Evolutionary conservation across 2,329 filamentous ascomycete species (phyloP), one percentile per base, ranked within the genome.

Genomic region (Cladosporium sp.): DNA sequence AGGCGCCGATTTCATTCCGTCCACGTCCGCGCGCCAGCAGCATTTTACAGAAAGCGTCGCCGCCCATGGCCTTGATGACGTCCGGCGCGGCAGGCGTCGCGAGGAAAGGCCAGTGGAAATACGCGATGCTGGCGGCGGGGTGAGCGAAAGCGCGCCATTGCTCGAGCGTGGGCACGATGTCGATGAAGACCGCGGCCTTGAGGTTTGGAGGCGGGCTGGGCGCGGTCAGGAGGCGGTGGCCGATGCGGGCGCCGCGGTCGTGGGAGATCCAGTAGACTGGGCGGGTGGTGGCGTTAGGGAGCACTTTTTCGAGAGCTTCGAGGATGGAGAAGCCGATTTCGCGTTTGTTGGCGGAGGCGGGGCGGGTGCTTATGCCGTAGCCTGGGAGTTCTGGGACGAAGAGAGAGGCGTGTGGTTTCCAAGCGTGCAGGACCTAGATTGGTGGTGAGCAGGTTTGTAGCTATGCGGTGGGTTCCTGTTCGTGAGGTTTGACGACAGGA

Each of bases 71-170:
- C 58, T 73, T 70, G 60, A 85, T 80, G 72, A 84, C 77, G 12
- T 76, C 70, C 18, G 80, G 78, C 1, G 82, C 82, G 0, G 80
- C 65, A 6, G 80, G 76, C 38, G 82, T 81, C 12, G 83, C 83
- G 8, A 86, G 77, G 47, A 86, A 78, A 3, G 83, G 78, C 83
- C 83, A 85, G 74, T 85, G 83, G 71, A 80, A 84, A 70, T 80
- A 81, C 1, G 74, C 75, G 5, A 71, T 71, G n/a, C 75, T 72
- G 21, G 78, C 76, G 1, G 69, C 68, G 10, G 81, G 77, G 60
- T 79, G 70, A 7, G 75, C 65, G 67, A 83, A 81, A 2, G 73
- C 74, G 5, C 73, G 67, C 80, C 82, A 85, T 74, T 84, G 82
- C 4, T 76, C 74, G 24, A 77, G 70, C 6, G 82, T 84, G 6